A percentile compares a stretch with the other conserved stretches of the same genome.
Conservation (phyloP, 345 rosid genomes). For the Streptanthus diversifolius region DNA sequence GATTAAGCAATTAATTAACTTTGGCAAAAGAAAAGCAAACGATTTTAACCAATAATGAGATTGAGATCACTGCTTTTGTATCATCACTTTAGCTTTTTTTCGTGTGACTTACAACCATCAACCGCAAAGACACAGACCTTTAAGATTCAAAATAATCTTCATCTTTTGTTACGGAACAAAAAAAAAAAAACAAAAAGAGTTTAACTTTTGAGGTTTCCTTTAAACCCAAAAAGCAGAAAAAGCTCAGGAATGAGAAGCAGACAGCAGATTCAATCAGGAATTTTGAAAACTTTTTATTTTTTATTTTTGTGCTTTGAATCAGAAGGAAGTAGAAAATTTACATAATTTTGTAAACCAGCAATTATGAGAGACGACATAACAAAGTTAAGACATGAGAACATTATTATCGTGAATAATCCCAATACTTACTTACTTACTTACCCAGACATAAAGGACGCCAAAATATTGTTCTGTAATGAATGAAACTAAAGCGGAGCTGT, state of each 20-base stretch:
- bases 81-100: background rate
- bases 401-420: constrained; percentile 3
- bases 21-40: background rate
- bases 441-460: background rate
- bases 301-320: background rate
- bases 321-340: background rate
- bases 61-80: background rate
- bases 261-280: constrained; percentile 3
- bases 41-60: background rate
- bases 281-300: background rate
- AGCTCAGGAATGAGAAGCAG: background rate
- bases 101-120: constrained; percentile 16
- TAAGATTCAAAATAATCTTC: constrained; percentile 19
- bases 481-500: constrained; percentile 15
- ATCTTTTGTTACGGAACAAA: background rate
- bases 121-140: constrained; percentile 16
- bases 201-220: background rate
- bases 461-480: constrained; percentile 13
- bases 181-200: background rate
- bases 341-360: too few relatives aligned
- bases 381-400: background rate
- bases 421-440: constrained; percentile 14
- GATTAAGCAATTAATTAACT: background rate
- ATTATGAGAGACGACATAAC: constrained; percentile 3
- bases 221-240: constrained; percentile 8